Percentiles rank a stretch among this genome's conserved stretches.
Conservation (phyloP, 176 grass and related monocot genomes). For the Eremochloa ophiuroides region DNA sequence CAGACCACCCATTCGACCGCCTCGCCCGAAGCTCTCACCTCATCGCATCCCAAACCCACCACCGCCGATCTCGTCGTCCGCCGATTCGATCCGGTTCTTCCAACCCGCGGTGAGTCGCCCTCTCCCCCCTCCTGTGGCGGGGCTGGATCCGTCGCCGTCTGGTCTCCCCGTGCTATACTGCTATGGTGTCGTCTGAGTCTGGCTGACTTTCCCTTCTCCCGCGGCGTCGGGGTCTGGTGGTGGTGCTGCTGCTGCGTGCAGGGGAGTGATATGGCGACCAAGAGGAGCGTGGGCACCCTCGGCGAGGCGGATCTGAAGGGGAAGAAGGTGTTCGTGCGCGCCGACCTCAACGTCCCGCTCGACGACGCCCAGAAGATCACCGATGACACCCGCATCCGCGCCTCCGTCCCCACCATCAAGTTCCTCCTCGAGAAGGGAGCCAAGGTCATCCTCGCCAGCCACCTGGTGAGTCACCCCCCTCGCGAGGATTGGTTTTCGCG, state of each 20-base stretch:
- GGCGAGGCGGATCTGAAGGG: conserved; percentile 75
- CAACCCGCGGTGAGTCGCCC: conserved; percentile 15
- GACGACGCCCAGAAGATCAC: conserved; percentile 92
- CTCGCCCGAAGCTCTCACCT: not conserved
- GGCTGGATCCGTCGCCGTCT: conserved; percentile 3
- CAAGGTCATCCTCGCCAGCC: conserved; percentile 81
- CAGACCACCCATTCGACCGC: not conserved
- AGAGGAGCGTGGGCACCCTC: conserved; percentile 82
- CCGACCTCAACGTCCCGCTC: conserved; percentile 96
- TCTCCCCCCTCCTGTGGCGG: not conserved
- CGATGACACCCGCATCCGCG: conserved; percentile 89
- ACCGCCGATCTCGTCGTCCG: not conserved
- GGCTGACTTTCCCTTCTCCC: not conserved
- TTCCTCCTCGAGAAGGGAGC: conserved; percentile 73
- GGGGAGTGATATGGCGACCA: conserved; percentile 62
- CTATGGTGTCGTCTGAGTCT: not conserved
- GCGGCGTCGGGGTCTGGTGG: not conserved
- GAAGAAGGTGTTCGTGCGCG: conserved; percentile 84
- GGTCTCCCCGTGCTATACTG: not conserved
- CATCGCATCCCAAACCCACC: not conserved
- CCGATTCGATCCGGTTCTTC: conserved; percentile 19
- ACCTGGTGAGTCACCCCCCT: conserved; percentile 48
- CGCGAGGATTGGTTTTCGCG: not conserved
- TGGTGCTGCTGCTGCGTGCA: not conserved
- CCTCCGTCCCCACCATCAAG: conserved; percentile 86